Evolutionary conservation across 1,139 yeast genomes (phyloP).

Genomic region (Sugiyamaella pinicola): DNA sequence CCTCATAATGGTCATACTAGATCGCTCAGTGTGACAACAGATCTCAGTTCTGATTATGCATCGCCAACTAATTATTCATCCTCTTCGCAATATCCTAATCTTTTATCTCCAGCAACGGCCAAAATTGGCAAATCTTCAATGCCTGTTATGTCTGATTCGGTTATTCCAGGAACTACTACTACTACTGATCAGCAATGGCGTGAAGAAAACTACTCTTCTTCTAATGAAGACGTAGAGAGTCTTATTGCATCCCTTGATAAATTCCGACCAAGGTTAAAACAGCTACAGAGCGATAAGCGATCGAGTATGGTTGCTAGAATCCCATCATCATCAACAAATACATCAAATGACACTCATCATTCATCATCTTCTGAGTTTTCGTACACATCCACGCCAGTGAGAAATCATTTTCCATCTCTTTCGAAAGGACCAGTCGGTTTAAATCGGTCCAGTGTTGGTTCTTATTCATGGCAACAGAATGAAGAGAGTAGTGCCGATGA

Average conservation of each 20-base stretch:
- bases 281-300: conserved; percentile 10
- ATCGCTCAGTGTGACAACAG: conserved; percentile 8
- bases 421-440: neutral
- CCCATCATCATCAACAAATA: conserved; percentile 8
- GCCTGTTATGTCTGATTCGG: conserved; percentile 8
- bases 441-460: conserved; percentile 23
- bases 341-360: conserved; percentile 8
- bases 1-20: conserved; percentile 14
- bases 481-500: conserved; percentile 23
- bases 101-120: neutral
- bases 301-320: conserved; percentile 16
- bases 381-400: conserved; percentile 8
- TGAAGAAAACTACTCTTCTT: conserved; percentile 22
- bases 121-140: conserved; percentile 7
- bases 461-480: conserved; percentile 25
- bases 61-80: conserved; percentile 5
- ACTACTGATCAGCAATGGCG: conserved; percentile 22
- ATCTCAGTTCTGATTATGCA: conserved; percentile 1
- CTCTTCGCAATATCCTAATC: conserved; percentile 7
- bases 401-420: conserved; percentile 2
- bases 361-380: conserved; percentile 13
- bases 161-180: neutral
- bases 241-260: conserved; percentile 26
- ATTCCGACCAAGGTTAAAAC: conserved; percentile 25
- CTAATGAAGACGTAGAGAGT: conserved; percentile 21